Evolutionary conservation across 2,329 filamentous ascomycete species (phyloP), one percentile per base, ranked within the genome.

Genomic region (Penicillium expansum): DNA sequence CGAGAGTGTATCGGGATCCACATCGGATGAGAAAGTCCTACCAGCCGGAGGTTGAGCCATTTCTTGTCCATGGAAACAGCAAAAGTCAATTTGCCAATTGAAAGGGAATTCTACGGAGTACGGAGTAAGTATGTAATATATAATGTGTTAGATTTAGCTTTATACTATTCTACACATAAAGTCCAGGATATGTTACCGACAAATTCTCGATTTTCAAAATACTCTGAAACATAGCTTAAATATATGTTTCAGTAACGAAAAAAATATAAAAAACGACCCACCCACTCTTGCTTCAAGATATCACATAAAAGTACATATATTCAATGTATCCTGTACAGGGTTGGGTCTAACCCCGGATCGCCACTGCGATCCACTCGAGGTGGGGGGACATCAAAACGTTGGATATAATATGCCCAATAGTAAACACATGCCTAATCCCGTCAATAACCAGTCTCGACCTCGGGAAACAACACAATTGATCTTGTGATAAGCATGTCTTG

Each of bases 341-440:
- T 30, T 48, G 54, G 56, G 50, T 52, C 53, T 55, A 52, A 63
- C 63, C 64, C 64, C 64, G 64, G 64, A 66, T 66, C 62, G 59
- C 49, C 62, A 43, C 52, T 53, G 50, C 33, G 62, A 58, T 62
- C 64, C 62, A 65, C 62, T 55, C 37, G 20, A 52, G 56, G 58
- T 57, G 58, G 56, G 59, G 58, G 39, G 52, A 33, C 30, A 44
- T 41, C 48, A 44, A 39, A 52, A 22, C 32, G 33, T 44, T 41
- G 9, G 24, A 47, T 37, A 37, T 27, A 24, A 48, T 3, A 48
- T 48, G 43, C 33, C 51, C 51, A 54, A 48, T 54, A 14, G 42
- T 48, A 48, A 6, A 27, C 24, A 20, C 11, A 32, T 38, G 27
- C 20, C 43, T 16, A 39, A 53, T 14, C 42, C 42, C 24, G 41